phyloP scores from a whole-genome alignment of 306 rosid genomes.

The Pterocarpus macrocarpus region DNA sequence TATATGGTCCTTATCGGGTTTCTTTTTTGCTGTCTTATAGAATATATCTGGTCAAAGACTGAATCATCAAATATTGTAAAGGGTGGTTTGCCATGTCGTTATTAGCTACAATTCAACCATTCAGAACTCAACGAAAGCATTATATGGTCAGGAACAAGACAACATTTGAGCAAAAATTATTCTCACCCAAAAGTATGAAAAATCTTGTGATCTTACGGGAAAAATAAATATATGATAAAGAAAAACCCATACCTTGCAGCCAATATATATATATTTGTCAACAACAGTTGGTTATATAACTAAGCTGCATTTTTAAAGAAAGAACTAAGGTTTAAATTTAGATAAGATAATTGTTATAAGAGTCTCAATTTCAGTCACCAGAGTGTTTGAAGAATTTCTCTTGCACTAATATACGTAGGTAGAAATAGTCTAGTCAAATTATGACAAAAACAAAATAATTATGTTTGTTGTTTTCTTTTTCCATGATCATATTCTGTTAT shows the following conservation, averaged over 20 bases:
- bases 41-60: conserved; percentile 40
- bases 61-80: conserved; percentile 5
- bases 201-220: too few species aligned
- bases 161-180: neutral
- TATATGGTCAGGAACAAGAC: conserved; percentile 6
- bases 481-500: too few species aligned
- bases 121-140: conserved; percentile 14
- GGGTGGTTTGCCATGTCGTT: conserved; percentile 19
- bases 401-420: neutral
- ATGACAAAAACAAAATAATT: neutral
- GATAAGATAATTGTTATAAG: neutral
- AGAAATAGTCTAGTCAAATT: neutral
- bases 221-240: too few species aligned
- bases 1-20: conserved; percentile 12
- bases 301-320: neutral
- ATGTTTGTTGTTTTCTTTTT: neutral
- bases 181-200: neutral
- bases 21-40: conserved; percentile 24
- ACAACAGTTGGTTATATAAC: neutral
- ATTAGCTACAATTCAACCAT: conserved; percentile 23
- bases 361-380: neutral
- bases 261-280: neutral
- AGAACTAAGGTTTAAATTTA: neutral
- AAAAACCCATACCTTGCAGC: neutral
- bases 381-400: neutral